Percentiles rank a stretch among this genome's conserved stretches.
Conservation (phyloP, 345 rosid genomes). For the Streptanthus diversifolius region DNA sequence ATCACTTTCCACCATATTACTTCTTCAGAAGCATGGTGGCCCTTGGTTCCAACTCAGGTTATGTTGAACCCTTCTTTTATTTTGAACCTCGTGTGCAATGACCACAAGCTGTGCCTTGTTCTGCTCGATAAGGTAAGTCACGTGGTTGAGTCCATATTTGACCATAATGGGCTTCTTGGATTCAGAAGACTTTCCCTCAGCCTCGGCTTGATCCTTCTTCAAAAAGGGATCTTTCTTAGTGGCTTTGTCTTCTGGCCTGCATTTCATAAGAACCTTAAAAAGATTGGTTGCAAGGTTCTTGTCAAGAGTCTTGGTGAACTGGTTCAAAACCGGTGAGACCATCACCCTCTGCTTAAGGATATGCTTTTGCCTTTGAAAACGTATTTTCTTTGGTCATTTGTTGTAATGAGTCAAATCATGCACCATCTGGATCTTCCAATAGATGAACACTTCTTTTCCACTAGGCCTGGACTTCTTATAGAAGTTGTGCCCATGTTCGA, state of each 20-base stretch:
- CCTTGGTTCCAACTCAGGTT: too few relatives aligned
- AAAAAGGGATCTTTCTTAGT: conserved; percentile 60
- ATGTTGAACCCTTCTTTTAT: too few relatives aligned
- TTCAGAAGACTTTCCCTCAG: conserved; percentile 56
- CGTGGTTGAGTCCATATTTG: conserved; percentile 67
- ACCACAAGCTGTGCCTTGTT: conserved; percentile 70
- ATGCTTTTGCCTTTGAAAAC: conserved; percentile 75
- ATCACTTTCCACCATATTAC: too few relatives aligned
- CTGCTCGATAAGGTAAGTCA: conserved; percentile 71
- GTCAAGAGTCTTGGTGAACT: conserved; percentile 86
- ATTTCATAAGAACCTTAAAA: conserved; percentile 53
- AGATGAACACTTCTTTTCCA: too few relatives aligned
- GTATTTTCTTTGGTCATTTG: conserved; percentile 66
- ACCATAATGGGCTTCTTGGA: conserved; percentile 67
- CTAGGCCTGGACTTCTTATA: too few relatives aligned
- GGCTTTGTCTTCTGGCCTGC: too few relatives aligned
- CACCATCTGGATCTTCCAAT: too few relatives aligned
- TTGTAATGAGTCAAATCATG: conserved; percentile 65
- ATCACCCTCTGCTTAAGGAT: conserved; percentile 74
- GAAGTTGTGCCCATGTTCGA: too few relatives aligned
- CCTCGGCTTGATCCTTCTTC: conserved; percentile 56
- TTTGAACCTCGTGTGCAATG: conserved; percentile 63
- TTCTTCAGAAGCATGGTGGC: too few relatives aligned
- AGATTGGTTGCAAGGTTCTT: too few relatives aligned
- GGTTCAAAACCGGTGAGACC: conserved; percentile 83